Conservation (phyloP, 129 eudicot species). For the Cynara cardunculus region DNA sequence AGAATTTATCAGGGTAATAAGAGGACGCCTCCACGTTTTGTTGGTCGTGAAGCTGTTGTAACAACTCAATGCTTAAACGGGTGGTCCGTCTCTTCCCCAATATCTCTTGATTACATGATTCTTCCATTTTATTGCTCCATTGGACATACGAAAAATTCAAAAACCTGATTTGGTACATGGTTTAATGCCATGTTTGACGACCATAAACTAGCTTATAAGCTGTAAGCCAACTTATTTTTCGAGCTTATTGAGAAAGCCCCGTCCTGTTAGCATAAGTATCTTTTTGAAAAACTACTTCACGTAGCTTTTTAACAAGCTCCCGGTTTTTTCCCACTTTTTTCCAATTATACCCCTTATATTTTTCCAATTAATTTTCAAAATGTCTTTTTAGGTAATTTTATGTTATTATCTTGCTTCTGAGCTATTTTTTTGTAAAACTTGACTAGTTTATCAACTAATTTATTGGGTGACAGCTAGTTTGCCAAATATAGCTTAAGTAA, state of each 20-base stretch:
- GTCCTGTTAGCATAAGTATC: background rate
- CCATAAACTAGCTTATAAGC: background rate
- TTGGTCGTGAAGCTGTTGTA: slow-evolving; percentile 92
- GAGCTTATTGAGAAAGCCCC: background rate
- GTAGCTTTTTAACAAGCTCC: no score
- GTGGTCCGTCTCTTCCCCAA: slow-evolving; percentile 45
- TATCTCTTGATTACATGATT: background rate
- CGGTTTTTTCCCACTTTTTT: no score
- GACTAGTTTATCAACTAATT: background rate
- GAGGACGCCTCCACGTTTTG: slow-evolving; percentile 94
- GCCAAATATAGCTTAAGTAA: background rate
- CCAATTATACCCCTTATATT: background rate
- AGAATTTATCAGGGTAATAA: slow-evolving; percentile 69
- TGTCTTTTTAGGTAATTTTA: background rate
- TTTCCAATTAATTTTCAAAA: background rate
- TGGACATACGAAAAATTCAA: background rate
- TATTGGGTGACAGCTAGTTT: background rate
- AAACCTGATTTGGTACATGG: background rate
- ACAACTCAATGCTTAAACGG: slow-evolving; percentile 94
- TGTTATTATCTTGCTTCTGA: background rate
- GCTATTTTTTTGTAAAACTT: background rate
- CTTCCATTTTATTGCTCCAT: background rate
- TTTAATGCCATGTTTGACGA: background rate
- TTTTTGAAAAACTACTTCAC: background rate
- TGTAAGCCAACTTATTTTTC: background rate